Percentiles rank a stretch among this genome's conserved stretches.
phyloP scores from a whole-genome alignment of 192 early-diverging fungal species.

The Bifiguratus adelaidae region DNA sequence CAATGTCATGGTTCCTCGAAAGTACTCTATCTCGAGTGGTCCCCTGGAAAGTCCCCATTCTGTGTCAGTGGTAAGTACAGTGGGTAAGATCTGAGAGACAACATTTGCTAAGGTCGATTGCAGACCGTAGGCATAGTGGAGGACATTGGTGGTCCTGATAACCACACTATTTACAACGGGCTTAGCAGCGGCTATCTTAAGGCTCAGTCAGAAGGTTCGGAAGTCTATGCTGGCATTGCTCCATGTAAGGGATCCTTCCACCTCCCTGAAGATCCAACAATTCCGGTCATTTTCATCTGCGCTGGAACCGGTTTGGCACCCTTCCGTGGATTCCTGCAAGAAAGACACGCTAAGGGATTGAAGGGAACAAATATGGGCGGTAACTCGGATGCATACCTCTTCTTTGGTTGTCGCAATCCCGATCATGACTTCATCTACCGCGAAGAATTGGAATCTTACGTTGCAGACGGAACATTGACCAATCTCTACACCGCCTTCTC shows the following conservation, averaged over 20 bases:
- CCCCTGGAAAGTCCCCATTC: slow-evolving; percentile 24
- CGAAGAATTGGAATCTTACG: slow-evolving; percentile 39
- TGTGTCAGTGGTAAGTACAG: slow-evolving; percentile 7
- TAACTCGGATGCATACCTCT: slow-evolving; percentile 28
- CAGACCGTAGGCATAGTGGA: slow-evolving; percentile 20
- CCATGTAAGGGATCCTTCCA: slow-evolving; percentile 45
- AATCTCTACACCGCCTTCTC: slow-evolving; percentile 44
- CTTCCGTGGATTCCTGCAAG: slow-evolving; percentile 74
- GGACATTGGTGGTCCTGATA: slow-evolving; percentile 9
- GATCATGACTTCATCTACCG: slow-evolving; percentile 63
- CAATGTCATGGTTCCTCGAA: slow-evolving; percentile 58
- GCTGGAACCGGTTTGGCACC: slow-evolving; percentile 93
- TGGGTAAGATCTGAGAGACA: no score
- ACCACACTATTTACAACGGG: no score
- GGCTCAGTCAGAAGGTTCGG: slow-evolving; percentile 12
- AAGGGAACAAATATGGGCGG: no score
- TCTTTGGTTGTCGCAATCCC: slow-evolving; percentile 77
- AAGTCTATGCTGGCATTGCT: no score
- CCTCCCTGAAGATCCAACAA: slow-evolving; percentile 40
- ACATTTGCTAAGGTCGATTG: no score
- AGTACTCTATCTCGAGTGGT: slow-evolving; percentile 80
- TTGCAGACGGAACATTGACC: slow-evolving; percentile 37
- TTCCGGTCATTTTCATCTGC: slow-evolving; percentile 78
- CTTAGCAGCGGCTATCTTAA: slow-evolving; percentile 18
- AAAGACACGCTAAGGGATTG: slow-evolving; percentile 5